Evolutionary conservation across 441 rosid species (phyloP).

Genomic region (Pelargonium fulgidum): DNA sequence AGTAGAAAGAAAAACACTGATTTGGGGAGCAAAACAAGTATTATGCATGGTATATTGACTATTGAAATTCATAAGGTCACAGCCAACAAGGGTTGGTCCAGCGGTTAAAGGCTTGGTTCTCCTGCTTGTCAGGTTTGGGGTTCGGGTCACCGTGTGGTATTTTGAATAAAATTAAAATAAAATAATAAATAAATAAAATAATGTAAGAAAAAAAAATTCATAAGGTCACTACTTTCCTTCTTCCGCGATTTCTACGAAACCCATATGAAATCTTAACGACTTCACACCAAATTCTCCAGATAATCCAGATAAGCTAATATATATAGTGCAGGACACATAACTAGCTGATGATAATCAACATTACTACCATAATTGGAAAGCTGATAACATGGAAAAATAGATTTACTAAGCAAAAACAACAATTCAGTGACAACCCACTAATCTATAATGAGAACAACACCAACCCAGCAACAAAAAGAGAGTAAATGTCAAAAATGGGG

Average conservation of each 20-base stretch:
- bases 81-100: too few relatives aligned
- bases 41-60: not conserved
- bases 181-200: too few relatives aligned
- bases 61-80: not conserved
- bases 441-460: conserved; percentile 15
- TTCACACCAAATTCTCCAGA: not conserved
- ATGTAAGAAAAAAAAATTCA: too few relatives aligned
- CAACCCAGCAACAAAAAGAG: not conserved
- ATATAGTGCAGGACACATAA: not conserved
- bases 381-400: conserved; percentile 1
- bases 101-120: too few relatives aligned
- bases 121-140: too few relatives aligned
- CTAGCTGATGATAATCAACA: conserved; percentile 11
- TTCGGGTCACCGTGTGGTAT: too few relatives aligned
- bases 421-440: conserved; percentile 6
- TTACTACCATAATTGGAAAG: not conserved
- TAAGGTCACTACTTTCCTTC: too few relatives aligned
- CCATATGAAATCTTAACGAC: not conserved
- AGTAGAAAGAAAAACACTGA: not conserved
- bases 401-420: not conserved
- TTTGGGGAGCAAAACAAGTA: not conserved
- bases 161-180: too few relatives aligned
- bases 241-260: too few relatives aligned
- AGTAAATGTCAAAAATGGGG: not conserved
- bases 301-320: conserved; percentile 5